A percentile compares a stretch with the other conserved stretches of the same genome.
phyloP scores from a whole-genome alignment of 73 alveolate species.

The Paramecium biaurelia region DNA sequence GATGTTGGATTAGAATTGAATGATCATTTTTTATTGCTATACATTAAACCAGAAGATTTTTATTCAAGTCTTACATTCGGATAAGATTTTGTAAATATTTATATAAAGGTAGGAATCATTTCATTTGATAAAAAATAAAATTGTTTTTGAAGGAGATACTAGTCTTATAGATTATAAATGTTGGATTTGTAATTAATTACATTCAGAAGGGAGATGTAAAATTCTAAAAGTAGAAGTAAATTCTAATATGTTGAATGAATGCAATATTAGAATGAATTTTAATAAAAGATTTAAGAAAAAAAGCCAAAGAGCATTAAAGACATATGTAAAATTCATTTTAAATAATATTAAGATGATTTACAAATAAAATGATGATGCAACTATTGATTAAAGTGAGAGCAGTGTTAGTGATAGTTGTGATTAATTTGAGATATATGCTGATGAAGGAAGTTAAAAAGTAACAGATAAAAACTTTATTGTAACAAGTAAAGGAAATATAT shows the following conservation, averaged over 20 bases:
- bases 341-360: background rate
- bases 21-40: background rate
- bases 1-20: background rate
- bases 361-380: background rate
- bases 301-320: background rate
- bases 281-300: background rate
- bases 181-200: background rate
- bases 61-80: background rate
- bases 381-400: background rate
- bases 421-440: background rate
- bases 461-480: background rate
- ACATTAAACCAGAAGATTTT: background rate
- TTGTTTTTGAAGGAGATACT: background rate
- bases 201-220: background rate
- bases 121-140: background rate
- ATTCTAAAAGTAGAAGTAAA: background rate
- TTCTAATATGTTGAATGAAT: background rate
- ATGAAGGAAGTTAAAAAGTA: background rate
- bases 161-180: background rate
- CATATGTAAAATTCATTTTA: background rate
- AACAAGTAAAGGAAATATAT: background rate
- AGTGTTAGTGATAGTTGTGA: background rate
- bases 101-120: background rate
- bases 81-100: background rate
- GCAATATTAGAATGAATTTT: background rate